Percentiles rank a stretch among this genome's conserved stretches.
Conservation (phyloP, 768 basidiomycete species). For the Boletus tomentosulus region DNA sequence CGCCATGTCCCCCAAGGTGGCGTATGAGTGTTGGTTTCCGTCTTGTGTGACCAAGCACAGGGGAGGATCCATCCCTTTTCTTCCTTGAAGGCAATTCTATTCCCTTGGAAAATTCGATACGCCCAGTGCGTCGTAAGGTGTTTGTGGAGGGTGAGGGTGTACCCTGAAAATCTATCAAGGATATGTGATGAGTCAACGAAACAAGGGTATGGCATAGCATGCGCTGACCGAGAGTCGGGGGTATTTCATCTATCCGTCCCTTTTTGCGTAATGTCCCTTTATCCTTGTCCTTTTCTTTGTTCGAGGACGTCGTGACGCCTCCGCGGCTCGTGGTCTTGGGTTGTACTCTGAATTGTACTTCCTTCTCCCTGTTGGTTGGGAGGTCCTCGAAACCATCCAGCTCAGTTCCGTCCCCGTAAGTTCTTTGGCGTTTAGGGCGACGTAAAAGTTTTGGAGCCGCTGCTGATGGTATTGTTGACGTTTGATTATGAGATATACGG, state of each 20-base stretch:
- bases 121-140: conserved; percentile 52
- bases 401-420: conserved; percentile 87
- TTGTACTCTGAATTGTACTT: conserved; percentile 68
- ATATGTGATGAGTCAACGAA: background rate
- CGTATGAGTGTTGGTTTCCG: conserved; percentile 87
- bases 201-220: background rate
- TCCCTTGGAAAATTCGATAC: conserved; percentile 50
- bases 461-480: conserved; percentile 38
- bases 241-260: conserved; percentile 44
- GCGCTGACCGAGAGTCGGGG: conserved; percentile 37
- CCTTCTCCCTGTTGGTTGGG: conserved; percentile 79
- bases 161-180: conserved; percentile 17
- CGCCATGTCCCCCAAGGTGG: conserved; percentile 63
- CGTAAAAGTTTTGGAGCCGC: conserved; percentile 63
- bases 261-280: conserved; percentile 60
- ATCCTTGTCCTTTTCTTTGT: conserved; percentile 38
- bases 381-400: conserved; percentile 86
- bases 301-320: conserved; percentile 45
- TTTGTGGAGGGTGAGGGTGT: conserved; percentile 45
- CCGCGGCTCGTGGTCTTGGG: conserved; percentile 62
- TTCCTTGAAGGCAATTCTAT: conserved; percentile 44
- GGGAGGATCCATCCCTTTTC: conserved; percentile 50
- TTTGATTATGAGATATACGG: conserved; percentile 25
- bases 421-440: conserved; percentile 70
- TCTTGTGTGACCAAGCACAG: conserved; percentile 42